Evolutionary conservation across 176 grass and related monocot genomes (phyloP), one percentile per base, ranked within the genome.

Genomic region (Musa beccarii): DNA sequence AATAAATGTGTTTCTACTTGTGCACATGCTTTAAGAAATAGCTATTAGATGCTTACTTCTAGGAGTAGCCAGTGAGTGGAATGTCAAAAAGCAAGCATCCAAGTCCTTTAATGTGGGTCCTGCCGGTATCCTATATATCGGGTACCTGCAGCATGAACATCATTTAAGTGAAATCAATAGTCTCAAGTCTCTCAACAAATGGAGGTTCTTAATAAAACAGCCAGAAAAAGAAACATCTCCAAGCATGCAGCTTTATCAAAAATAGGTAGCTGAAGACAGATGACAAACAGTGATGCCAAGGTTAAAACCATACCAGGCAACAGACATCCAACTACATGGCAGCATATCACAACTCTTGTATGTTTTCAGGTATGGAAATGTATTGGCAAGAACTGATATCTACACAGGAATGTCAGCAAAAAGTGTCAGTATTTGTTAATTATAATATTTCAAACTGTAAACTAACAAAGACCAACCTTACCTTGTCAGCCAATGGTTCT

Each of bases 51-150:
- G 19, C 53, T 84, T 77, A 90, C 87, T 63, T 52, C 76, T 73
- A 68, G 74, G 59, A 22, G 83, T 88, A 23, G 86, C 84, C 54
- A 88, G 71, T 59, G 81, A 86, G 80, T 95, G 88, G 70, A 88
- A 90, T 76, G 85, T 96, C 78, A 96, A 86, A 86, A 90, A 90
- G 69, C 88, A 88, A 10, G 92, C 92, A 78, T 96, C 92, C 73
- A 86, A 84, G 71, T 91, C 81, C 78, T 83, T 86, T 51, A 91
- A 81, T 43, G 86, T 96, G 23, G 86, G 81, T 64, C 92, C 91
- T 63, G 78, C 90, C 6, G 91, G 87, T 93, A 93, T 93, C 78
- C 91, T 73, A 81, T 93, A 89, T 81, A 93, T 87, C n/a, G 87
- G 87, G 69, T 96, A 91, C 88, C 88, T 96, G 83, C 53, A 71